Conservation (phyloP, 2,329 filamentous ascomycete genomes). For the Capronia coronata region DNA sequence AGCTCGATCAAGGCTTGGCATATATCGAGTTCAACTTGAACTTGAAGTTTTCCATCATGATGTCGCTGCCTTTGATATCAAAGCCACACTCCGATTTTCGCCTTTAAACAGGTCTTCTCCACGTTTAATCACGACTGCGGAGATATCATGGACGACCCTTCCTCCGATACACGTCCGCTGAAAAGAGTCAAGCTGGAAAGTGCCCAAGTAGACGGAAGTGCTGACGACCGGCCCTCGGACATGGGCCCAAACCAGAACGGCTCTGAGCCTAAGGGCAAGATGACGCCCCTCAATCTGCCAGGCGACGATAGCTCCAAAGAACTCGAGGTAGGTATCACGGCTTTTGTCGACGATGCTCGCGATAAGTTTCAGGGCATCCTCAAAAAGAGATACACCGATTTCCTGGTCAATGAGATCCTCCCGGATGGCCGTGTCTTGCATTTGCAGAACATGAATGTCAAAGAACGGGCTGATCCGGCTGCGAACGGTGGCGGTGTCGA, state of each 20-base stretch:
- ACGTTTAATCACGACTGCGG: not conserved
- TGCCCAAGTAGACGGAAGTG: not conserved
- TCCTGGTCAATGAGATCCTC: constrained; percentile 82
- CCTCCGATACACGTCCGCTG: not conserved
- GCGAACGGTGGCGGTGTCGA: not conserved
- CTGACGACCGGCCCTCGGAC: not conserved
- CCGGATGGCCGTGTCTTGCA: constrained; percentile 70
- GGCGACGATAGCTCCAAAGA: constrained; percentile 33
- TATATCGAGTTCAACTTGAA: not conserved
- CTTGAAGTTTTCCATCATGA: not conserved
- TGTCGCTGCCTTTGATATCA: too few relatives aligned
- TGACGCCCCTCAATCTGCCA: constrained; percentile 1
- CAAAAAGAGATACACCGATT: constrained; percentile 81
- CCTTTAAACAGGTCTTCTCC: not conserved
- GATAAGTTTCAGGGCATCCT: constrained; percentile 57
- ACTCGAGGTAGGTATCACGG: constrained; percentile 54
- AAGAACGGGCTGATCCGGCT: not conserved
- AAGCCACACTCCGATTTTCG: too few relatives aligned
- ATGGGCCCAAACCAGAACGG: not conserved
- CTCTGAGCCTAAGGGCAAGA: not conserved
- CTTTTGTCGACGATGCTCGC: constrained; percentile 54
- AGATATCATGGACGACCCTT: not conserved
- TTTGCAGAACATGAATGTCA: constrained; percentile 45
- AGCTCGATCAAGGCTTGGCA: not conserved
- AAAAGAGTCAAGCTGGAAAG: not conserved